These are phyloP conservation scores for Echinosophora koreensis DNA, from an alignment of 306 rosid species.

Conservation along the genomic window DNA sequence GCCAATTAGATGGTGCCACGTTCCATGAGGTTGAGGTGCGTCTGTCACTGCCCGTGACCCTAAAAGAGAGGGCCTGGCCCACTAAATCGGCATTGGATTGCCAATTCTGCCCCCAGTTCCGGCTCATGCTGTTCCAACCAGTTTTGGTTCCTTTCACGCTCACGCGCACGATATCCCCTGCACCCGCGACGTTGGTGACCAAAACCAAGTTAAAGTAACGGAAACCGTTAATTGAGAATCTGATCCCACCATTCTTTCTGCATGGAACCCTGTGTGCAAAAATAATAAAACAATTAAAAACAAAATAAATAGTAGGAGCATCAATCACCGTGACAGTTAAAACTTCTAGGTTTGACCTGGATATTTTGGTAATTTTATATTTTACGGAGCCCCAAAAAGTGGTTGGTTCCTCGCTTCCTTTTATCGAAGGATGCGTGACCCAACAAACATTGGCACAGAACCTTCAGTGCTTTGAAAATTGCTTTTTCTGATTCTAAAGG, in stretches of 20 bases:
- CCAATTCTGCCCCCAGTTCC: constrained; percentile 95
- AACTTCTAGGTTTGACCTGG: constrained; percentile 30
- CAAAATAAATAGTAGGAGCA: not conserved
- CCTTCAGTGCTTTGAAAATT: not conserved
- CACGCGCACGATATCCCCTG: constrained; percentile 80
- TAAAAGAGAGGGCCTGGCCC: constrained; percentile 78
- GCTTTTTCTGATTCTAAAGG: not conserved
- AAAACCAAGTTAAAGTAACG: constrained; percentile 83
- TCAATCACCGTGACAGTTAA: constrained; percentile 21
- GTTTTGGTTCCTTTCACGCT: constrained; percentile 70
- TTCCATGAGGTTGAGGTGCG: constrained; percentile 72
- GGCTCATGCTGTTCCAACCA: constrained; percentile 71
- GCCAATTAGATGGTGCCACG: constrained; percentile 83
- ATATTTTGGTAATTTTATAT: not conserved
- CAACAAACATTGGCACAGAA: constrained; percentile 25
- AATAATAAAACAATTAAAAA: not conserved
- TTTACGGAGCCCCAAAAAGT: constrained; percentile 29
- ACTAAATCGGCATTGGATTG: constrained; percentile 76
- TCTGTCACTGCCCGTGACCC: constrained; percentile 78
- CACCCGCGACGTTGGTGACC: constrained; percentile 85
- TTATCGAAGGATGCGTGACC: constrained; percentile 21
- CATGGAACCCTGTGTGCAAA: constrained; percentile 70
- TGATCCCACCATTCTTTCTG: constrained; percentile 70
- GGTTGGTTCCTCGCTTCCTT: not conserved
- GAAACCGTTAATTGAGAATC: constrained; percentile 83